Evolutionary conservation across 2,329 filamentous ascomycete species (phyloP), one percentile per base, ranked within the genome.

Genomic region (Dactylella cylindrospora): DNA sequence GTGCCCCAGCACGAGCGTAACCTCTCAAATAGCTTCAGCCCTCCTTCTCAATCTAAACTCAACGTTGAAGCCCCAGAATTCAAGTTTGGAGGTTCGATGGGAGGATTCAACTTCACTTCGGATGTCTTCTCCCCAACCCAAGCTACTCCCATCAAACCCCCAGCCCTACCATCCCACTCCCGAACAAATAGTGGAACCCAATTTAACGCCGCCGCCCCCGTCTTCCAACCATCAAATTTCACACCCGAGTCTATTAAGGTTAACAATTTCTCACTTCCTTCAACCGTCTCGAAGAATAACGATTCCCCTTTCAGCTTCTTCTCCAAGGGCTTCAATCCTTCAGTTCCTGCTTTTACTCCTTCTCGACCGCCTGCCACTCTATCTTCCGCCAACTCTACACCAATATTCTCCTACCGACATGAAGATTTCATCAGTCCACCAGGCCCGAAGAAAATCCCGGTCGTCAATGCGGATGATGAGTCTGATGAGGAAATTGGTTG

Each of bases 11-110:
- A 88, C 85, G 68, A 77, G 83, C 2, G 90, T 5, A 47, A 44
- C 13, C 9, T 40, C 9, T 52, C 38, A 4, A 44, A 44, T n/a
- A 28, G 39, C 12, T 62, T 54, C 31, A 36, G 31, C 8, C 50
- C 50, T 10, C 44, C 44, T 2, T 33, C 32, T 19, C 22, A 46
- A 2, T 88, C 89, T 0, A 90, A 84, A 67, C 80, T 97, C 67
- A 97, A 97, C 68, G 90, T 94, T 23, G 82, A 85, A 65, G 91
- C 91, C 0, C 86, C 90, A 39, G 88, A 93, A 70, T 96, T 96
- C 77, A 88, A 85, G 68, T 91, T 91, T 73, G 79, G 59, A 38
- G 44, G 85, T 51, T 80, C 81, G 5, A 72, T 73, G 28, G 74
- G 74, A 12, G 75, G 77, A 2, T 81, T 81, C 67, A 74, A 73